Percentiles rank a stretch among this genome's conserved stretches.
phyloP scores from a whole-genome alignment of 331 rosid species.

The Erythrophleum ivorense region DNA sequence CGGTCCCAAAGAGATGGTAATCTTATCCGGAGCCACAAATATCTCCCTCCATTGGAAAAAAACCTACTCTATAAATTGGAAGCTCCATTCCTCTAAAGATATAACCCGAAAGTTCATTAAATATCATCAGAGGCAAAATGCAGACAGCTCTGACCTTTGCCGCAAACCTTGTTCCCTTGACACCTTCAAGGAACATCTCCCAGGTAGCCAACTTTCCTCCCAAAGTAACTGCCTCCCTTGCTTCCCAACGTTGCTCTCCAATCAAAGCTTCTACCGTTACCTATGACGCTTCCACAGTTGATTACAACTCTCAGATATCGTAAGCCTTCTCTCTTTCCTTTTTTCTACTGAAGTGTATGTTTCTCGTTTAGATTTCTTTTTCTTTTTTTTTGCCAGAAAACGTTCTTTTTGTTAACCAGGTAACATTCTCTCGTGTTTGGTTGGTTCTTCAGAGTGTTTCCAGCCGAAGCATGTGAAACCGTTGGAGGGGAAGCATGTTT shows the following conservation, averaged over 20 bases:
- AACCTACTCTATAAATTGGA: slow-evolving; percentile 38
- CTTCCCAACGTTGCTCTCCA: slow-evolving; percentile 49
- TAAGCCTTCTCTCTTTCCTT: slow-evolving; percentile 39
- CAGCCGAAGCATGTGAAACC: slow-evolving; percentile 91
- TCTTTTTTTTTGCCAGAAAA: background rate
- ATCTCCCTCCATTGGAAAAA: slow-evolving; percentile 34
- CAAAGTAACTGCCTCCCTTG: slow-evolving; percentile 44
- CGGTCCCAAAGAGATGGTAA: slow-evolving; percentile 17
- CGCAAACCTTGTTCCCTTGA: slow-evolving; percentile 49
- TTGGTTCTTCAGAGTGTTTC: slow-evolving; percentile 69
- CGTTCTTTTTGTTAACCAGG: no score
- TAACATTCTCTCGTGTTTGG: background rate
- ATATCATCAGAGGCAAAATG: slow-evolving; percentile 47
- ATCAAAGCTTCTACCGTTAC: slow-evolving; percentile 50
- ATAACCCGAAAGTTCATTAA: slow-evolving; percentile 15
- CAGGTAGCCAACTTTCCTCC: slow-evolving; percentile 39
- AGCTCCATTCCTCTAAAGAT: background rate
- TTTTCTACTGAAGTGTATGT: background rate
- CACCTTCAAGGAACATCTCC: slow-evolving; percentile 48
- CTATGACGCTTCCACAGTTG: slow-evolving; percentile 56
- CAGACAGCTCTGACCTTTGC: slow-evolving; percentile 58
- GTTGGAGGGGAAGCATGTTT: slow-evolving; percentile 90
- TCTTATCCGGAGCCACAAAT: slow-evolving; percentile 58
- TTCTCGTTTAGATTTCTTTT: background rate
- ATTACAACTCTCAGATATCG: slow-evolving; percentile 75